Base-by-base conservation (phyloP, 495 filamentous ascomycete species). In the Penicillium parvum region DNA sequence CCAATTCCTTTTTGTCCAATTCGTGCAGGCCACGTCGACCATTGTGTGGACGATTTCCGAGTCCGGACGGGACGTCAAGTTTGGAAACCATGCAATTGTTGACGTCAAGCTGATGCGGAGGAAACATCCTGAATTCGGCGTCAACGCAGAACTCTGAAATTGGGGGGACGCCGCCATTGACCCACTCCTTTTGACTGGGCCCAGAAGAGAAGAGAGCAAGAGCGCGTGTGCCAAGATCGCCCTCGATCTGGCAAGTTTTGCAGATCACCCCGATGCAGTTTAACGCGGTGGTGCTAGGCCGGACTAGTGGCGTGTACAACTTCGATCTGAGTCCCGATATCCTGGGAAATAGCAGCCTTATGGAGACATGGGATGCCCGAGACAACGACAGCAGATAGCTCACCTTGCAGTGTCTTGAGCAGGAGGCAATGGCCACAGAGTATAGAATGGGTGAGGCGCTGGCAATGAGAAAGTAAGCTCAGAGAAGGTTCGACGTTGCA, bases 21-120 rank as follows among this genome's bases (percentile, higher is more conserved):
- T n/a, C n/a, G n/a, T n/a, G n/a, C n/a, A n/a, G n/a, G n/a, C n/a
- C n/a, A n/a, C n/a, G n/a, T n/a, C n/a, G n/a, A n/a, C n/a, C n/a
- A n/a, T n/a, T n/a, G n/a, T n/a, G n/a, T n/a, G n/a, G n/a, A n/a
- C n/a, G n/a, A n/a, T n/a, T n/a, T n/a, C n/a, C n/a, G n/a, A n/a
- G n/a, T n/a, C n/a, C n/a, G n/a, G n/a, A n/a, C n/a, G n/a, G n/a
- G n/a, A n/a, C n/a, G n/a, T n/a, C n/a, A n/a, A n/a, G n/a, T n/a
- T n/a, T n/a, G n/a, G n/a, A n/a, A n/a, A n/a, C n/a, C 37, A 32
- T 41, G 35, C 22, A 14, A 30, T 44, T n/a, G n/a, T n/a, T 61
- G 58, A 61, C 58, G 58, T 61, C 58, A 61, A 36, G 40, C 36
- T 58, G 54, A 61, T 58, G 54, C 29, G 37, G 35, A 43, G 47